Base-by-base conservation (phyloP, 2,329 filamentous ascomycete genomes). In the Peltaster fructicola region DNA sequence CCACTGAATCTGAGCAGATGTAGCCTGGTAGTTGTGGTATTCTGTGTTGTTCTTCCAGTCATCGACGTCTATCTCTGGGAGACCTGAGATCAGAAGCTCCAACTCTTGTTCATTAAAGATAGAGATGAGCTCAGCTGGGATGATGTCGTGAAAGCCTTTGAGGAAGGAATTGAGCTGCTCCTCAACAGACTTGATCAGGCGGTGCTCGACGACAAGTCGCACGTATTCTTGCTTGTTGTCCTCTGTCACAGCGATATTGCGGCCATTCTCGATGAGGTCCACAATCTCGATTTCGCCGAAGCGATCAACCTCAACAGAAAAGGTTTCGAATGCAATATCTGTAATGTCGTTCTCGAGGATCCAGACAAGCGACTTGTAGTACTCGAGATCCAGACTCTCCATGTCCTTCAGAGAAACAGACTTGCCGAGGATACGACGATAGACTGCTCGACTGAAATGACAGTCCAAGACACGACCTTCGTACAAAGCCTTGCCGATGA, bases 21-120 rank as follows among this genome's bases (percentile, higher is more conserved):
- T 85, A 15, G 80, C 75, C 4, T 71, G 81, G 57, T 98, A 98
- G 53, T 95, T 95, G 54, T 95, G 85, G 43, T 98, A 95, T 48
- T 98, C 90, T 2, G 85, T 91, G 54, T 93, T 92, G 55, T 79
- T 82, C 67, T 92, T 93, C 88, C 88, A 98, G 55, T 98, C 88
- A 45, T 98, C 88, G 19, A 95, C 71, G 40, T 98, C 85, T 39
- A 98, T 93, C 45, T 98, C 88, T 2, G 88, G 88, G 25, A 98
- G 65, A 47, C 88, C 88, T 24, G 88, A 98, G 45, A 98, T 98
- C 32, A 98, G 64, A 23, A 98, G 61, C 51, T 98, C 88, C 14
- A 98, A 65, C 54, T 98, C 88, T 50, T 98, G 88, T 51, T 98
- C 88, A 48, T 91, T 93, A 62, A 98, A 98, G 43, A 98, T 98